Conservation (phyloP, 2,329 filamentous ascomycete genomes). For the Ophiostoma novo-ulmi region DNA sequence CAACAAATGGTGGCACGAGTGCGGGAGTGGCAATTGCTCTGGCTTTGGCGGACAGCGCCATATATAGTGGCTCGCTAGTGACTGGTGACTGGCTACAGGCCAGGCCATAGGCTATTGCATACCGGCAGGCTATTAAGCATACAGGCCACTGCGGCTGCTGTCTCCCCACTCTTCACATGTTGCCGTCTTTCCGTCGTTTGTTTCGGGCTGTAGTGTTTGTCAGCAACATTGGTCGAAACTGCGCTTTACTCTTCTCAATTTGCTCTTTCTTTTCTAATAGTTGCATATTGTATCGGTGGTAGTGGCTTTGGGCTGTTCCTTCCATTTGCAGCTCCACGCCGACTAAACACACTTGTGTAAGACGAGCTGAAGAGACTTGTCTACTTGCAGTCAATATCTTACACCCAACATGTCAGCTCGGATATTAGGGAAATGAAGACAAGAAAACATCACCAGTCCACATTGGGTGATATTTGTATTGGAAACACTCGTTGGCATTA, state of each 20-base stretch:
- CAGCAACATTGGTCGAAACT: background rate
- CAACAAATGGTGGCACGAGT: background rate
- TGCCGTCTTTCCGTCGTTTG: background rate
- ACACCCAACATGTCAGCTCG: slow-evolving; percentile 6
- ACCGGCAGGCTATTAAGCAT: background rate
- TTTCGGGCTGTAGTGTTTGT: background rate
- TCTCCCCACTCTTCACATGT: slow-evolving; percentile 10
- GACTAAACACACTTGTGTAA: background rate
- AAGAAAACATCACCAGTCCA: background rate
- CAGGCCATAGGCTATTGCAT: background rate
- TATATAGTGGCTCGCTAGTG: background rate
- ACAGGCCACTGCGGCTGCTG: background rate
- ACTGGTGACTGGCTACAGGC: background rate
- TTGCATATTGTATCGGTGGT: background rate
- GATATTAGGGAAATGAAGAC: background rate
- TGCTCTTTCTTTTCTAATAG: no score
- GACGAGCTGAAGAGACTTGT: slow-evolving; percentile 1
- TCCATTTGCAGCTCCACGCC: background rate
- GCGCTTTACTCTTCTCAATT: background rate
- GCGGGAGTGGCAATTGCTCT: background rate
- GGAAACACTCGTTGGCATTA: background rate
- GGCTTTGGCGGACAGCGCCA: background rate
- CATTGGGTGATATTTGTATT: background rate
- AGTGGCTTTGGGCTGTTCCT: background rate
- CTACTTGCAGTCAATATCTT: background rate